Conservation (phyloP, 1,284 basidiomycete genomes). For the Cutaneotrichosporon spelunceum region DNA sequence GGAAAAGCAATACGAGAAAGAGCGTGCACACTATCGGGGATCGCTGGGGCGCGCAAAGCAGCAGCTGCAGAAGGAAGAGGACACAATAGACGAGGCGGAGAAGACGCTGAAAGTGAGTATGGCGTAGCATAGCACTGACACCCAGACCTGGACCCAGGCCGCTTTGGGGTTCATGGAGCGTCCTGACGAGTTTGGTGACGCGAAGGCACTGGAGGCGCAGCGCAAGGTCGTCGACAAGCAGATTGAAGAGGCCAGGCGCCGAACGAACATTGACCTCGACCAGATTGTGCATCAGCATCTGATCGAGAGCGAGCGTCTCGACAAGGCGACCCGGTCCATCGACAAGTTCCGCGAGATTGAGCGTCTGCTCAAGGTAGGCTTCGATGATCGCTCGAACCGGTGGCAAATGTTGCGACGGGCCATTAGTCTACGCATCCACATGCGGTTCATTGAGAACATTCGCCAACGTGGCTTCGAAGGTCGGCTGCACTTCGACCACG, state of each 20-base stretch:
- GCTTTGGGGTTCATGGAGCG: background rate
- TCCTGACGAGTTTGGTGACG: slow-evolving; percentile 51
- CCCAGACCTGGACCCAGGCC: slow-evolving; percentile 19
- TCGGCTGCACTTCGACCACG: slow-evolving; percentile 74
- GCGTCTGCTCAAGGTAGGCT: slow-evolving; percentile 17
- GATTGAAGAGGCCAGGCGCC: slow-evolving; percentile 67
- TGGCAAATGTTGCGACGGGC: slow-evolving; percentile 86
- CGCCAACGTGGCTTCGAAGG: slow-evolving; percentile 81
- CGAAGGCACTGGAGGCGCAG: slow-evolving; percentile 60
- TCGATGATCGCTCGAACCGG: slow-evolving; percentile 60
- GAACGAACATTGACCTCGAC: slow-evolving; percentile 72
- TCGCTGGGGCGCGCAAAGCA: background rate
- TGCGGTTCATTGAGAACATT: slow-evolving; percentile 77
- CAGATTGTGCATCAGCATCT: slow-evolving; percentile 56
- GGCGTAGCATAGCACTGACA: background rate
- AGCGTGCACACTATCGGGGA: background rate
- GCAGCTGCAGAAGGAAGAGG: background rate
- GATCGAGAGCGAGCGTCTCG: background rate
- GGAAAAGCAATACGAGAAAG: background rate
- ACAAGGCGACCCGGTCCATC: background rate
- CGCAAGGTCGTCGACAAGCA: slow-evolving; percentile 64
- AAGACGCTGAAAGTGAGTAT: slow-evolving; percentile 1
- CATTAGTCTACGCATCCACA: slow-evolving; percentile 78
- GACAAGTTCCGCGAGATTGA: slow-evolving; percentile 1
- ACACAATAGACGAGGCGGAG: background rate